Base-by-base conservation (phyloP, 2,329 filamentous ascomycete genomes). In the Aspergillus nomiae region DNA sequence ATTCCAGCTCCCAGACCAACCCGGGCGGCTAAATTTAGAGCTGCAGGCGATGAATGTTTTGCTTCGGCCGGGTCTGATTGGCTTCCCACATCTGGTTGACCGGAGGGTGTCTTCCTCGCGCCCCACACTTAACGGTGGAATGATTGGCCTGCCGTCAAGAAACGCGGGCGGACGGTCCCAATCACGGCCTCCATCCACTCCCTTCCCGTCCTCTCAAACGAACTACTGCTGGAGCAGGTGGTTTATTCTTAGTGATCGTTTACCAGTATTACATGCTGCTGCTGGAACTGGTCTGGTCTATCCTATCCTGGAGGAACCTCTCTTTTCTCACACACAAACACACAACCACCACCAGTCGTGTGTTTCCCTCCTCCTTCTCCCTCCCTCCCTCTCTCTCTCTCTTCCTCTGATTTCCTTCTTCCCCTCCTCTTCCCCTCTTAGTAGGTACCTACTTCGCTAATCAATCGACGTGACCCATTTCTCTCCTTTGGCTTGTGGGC, bases 1-100 rank as follows among this genome's bases (percentile, higher is more conserved):
- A 67, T 64, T 69, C 66, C 65, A 69, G 63, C 62, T 66, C 67
- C 66, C 68, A 62, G 58, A 63, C 59, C 56, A 63, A 63, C 67
- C 67, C 67, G 67, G 69, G 72, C 71, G 73, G 74, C 76, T 77
- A 77, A 77, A 77, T 72, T 76, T 77, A 77, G 75, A 74, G 73
- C 71, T 70, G 65, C 67, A 66, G 62, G 65, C 60, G 65, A 63
- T 67, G 60, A 61, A 62, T 59, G 61, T 57, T 59, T 56, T 58
- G 66, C 59, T 53, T 48, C 61, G 43, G 45, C 45, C 43, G 9
- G 24, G 12, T 50, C 3, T 71, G 61, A 71, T 73, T 73, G 70
- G 71, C 38, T 54, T 60, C 41, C 38, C 60, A 56, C 59, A 60
- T 65, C 59, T 63, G 63, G 64, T 48, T 58, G 63, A 64, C 56